phyloP scores from a whole-genome alignment of 495 filamentous ascomycete species.

The Polyplosphaeria fusca region DNA sequence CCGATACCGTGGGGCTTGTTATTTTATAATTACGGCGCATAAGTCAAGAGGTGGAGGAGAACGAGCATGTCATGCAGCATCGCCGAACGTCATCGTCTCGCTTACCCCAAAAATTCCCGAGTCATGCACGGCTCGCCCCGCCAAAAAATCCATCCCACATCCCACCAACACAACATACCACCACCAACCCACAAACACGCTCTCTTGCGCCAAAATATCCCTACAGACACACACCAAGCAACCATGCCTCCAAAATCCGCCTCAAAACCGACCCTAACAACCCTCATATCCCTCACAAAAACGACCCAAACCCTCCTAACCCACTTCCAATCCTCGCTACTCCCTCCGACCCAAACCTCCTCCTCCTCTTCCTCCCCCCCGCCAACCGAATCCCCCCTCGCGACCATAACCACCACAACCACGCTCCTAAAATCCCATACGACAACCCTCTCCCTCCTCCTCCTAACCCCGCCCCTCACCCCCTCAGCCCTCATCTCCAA shows the following conservation, averaged over 20 bases:
- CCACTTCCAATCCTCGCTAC: slow-evolving; percentile 36
- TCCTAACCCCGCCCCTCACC: slow-evolving; percentile 81
- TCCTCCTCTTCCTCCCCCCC: slow-evolving; percentile 42
- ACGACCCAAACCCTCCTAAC: slow-evolving; percentile 36
- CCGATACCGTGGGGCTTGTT: no score
- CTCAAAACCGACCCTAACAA: neutral
- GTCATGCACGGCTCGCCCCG: neutral
- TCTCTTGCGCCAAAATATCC: neutral
- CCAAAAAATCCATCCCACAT: neutral
- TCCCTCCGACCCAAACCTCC: slow-evolving; percentile 36
- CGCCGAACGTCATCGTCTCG: neutral
- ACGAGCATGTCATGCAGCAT: neutral
- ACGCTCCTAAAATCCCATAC: slow-evolving; percentile 71
- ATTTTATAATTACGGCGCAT: no score
- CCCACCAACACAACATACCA: neutral
- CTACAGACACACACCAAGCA: neutral
- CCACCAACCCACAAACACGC: neutral
- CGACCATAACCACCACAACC: slow-evolving; percentile 63
- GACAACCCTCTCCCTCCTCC: slow-evolving; percentile 80
- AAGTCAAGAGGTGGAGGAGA: no score
- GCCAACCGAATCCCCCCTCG: slow-evolving; percentile 49
- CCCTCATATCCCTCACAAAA: slow-evolving; percentile 37
- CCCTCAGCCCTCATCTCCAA: slow-evolving; percentile 66
- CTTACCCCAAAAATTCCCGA: neutral
- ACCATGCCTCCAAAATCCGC: neutral